Conservation (phyloP, 1,284 basidiomycete genomes). For the Moesziomyces antarcticus region DNA sequence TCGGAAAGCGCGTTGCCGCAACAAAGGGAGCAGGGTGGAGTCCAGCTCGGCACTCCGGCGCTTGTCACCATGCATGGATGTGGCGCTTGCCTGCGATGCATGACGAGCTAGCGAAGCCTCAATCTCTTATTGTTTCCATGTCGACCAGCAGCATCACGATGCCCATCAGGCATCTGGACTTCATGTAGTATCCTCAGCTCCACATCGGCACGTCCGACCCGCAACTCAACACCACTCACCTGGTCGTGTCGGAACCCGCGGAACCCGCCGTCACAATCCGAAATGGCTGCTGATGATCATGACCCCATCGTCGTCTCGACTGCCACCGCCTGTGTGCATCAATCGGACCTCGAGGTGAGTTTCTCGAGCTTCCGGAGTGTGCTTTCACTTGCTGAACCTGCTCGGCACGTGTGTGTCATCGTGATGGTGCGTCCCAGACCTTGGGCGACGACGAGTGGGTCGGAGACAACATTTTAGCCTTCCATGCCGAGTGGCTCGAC, state of each 20-base stretch:
- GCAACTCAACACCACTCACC: too few species aligned
- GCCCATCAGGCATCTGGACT: not conserved
- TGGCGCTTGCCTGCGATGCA: not conserved
- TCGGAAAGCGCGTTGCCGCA: too few species aligned
- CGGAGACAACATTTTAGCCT: slow-evolving; percentile 43
- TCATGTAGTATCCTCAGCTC: not conserved
- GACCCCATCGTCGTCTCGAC: slow-evolving; percentile 36
- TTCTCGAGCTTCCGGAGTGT: not conserved
- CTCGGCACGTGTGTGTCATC: not conserved
- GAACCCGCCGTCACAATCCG: slow-evolving; percentile 1
- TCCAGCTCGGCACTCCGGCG: too few species aligned
- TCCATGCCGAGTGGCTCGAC: slow-evolving; percentile 45
- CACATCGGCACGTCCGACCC: too few species aligned
- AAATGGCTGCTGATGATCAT: slow-evolving; percentile 11
- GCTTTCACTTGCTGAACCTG: not conserved
- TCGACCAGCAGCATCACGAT: not conserved
- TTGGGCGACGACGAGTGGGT: slow-evolving; percentile 39
- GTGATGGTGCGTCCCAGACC: slow-evolving; percentile 10
- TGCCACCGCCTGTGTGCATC: slow-evolving; percentile 31
- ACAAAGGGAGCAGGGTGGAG: too few species aligned
- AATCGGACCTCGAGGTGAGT: slow-evolving; percentile 39
- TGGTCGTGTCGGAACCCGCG: too few species aligned
- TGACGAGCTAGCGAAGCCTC: not conserved
- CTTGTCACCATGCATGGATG: not conserved
- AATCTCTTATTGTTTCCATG: too few species aligned